Evolutionary conservation across 768 basidiomycete species (phyloP), one percentile per base, ranked within the genome.

Genomic region (Fomitopsis serialis): DNA sequence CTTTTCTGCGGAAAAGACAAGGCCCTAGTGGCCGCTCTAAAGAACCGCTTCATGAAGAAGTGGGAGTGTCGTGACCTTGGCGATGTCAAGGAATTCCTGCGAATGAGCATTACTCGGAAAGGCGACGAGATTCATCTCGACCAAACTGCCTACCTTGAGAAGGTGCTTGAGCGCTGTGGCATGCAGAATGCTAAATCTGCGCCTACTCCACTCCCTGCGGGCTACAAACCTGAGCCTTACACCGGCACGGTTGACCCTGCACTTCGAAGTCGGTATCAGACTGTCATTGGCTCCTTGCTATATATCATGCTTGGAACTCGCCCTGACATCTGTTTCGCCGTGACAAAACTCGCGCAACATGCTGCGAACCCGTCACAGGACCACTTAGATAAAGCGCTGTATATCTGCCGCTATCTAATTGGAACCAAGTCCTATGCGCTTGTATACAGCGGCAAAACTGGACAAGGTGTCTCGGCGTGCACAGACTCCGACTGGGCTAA

Each of bases 251-350:
- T 48, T 4, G 45, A 59, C 37, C 27, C 48, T n/a, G 37, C 48
- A 22, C 23, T 48, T 29, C 27, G 29, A 11, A n/a, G 8, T n/a
- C 9, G 6, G 11, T 50, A 40, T n/a, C 53, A 54, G 46, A 54
- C 46, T n/a, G 46, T 48, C 7, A 48, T 54, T 4, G 47, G 53
- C 11, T 53, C 52, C 22, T 29, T 54, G 29, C 46, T 54, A n/a
- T 54, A 54, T 15, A 48, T 54, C 13, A 54, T 54, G 53, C 35
- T 69, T 1, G 63, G 59, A 5, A 71, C 71, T 0, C 63, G 68
- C 1, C 72, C 73, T 1, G 73, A 77, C 53, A 75, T 77, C 35
- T 59, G 69, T 0, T 74, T 63, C 54, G 63, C 72, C 1, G 70
- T 74, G 8, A 55, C 61, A 1, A 55, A 58, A 1, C 58, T 78